A percentile compares a stretch with the other conserved stretches of the same genome.
Evolutionary conservation across 73 alveolate species (phyloP).

Genomic region (Symbiodinium pilosum): DNA sequence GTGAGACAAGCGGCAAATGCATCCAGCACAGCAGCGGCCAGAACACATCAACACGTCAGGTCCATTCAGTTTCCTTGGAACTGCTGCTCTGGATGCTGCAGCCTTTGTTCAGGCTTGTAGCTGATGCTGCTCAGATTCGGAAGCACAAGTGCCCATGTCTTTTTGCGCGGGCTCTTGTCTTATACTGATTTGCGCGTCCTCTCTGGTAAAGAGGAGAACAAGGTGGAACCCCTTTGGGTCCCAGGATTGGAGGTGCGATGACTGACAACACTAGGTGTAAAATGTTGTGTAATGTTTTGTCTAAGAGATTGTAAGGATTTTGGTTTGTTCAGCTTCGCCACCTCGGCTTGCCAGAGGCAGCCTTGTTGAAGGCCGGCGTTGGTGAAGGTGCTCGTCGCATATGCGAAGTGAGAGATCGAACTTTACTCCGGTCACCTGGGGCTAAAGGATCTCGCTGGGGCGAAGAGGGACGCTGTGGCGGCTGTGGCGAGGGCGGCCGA

Average conservation of each 20-base stretch:
- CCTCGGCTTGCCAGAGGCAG: conserved; percentile 49
- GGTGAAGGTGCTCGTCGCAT: conserved; percentile 95
- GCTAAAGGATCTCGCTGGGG: conserved; percentile 21
- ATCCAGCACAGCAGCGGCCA: no score
- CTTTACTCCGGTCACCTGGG: conserved; percentile 31
- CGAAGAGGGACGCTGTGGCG: neutral
- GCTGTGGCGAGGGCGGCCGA: conserved; percentile 67
- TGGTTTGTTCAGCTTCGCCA: conserved; percentile 88
- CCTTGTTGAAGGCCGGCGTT: conserved; percentile 82
- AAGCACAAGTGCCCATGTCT: neutral
- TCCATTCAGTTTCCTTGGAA: no score
- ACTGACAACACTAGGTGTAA: no score
- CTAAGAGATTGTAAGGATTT: no score
- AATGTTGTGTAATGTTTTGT: no score
- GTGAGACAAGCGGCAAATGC: no score
- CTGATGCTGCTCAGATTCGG: neutral
- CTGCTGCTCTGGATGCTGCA: no score
- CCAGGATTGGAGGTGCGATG: neutral
- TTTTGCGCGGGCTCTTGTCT: neutral
- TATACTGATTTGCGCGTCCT: neutral
- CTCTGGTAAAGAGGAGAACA: neutral
- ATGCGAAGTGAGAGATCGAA: conserved; percentile 55
- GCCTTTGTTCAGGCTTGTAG: no score
- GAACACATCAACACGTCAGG: no score
- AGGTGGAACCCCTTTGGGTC: conserved; percentile 21